phyloP scores from a whole-genome alignment of 306 rosid genomes.

The Rubus parviflorus region DNA sequence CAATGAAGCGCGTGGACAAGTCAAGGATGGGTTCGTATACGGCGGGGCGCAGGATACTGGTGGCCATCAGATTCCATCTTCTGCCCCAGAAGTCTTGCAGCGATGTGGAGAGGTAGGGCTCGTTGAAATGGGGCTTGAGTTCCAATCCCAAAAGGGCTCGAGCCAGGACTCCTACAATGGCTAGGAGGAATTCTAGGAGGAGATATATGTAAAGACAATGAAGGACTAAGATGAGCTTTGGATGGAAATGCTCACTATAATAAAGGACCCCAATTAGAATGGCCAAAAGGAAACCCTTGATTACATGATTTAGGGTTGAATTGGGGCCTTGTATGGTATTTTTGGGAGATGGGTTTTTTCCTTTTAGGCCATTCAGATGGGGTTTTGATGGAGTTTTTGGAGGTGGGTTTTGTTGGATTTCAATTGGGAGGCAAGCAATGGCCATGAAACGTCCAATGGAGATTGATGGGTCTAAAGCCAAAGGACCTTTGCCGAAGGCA shows the following conservation, averaged over 20 bases:
- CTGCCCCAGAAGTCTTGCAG: slow-evolving; percentile 68
- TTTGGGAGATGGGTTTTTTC: slow-evolving; percentile 8
- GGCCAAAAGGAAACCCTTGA: slow-evolving; percentile 31
- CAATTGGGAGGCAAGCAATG: slow-evolving; percentile 62
- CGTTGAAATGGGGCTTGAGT: slow-evolving; percentile 61
- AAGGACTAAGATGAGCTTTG: slow-evolving; percentile 30
- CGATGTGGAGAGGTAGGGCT: slow-evolving; percentile 55
- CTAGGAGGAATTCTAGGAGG: slow-evolving; percentile 46
- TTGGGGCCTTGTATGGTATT: slow-evolving; percentile 13
- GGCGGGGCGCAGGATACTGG: slow-evolving; percentile 45
- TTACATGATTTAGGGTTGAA: slow-evolving; percentile 27
- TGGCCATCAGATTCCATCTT: slow-evolving; percentile 65
- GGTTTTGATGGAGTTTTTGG: slow-evolving; percentile 9
- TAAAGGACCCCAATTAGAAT: slow-evolving; percentile 31
- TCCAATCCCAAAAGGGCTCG: slow-evolving; percentile 40
- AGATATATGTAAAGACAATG: slow-evolving; percentile 53
- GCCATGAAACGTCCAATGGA: slow-evolving; percentile 51
- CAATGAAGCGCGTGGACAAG: background rate
- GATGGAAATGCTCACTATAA: slow-evolving; percentile 38
- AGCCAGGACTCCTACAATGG: slow-evolving; percentile 36
- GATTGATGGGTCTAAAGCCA: slow-evolving; percentile 36
- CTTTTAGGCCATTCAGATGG: background rate
- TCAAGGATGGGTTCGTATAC: slow-evolving; percentile 51
- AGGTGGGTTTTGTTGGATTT: slow-evolving; percentile 40
- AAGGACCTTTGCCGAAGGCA: slow-evolving; percentile 28